Evolutionary conservation across 1,139 yeast genomes (phyloP), one percentile per base, ranked within the genome.

Genomic region (Geotrichum macrosporum): DNA sequence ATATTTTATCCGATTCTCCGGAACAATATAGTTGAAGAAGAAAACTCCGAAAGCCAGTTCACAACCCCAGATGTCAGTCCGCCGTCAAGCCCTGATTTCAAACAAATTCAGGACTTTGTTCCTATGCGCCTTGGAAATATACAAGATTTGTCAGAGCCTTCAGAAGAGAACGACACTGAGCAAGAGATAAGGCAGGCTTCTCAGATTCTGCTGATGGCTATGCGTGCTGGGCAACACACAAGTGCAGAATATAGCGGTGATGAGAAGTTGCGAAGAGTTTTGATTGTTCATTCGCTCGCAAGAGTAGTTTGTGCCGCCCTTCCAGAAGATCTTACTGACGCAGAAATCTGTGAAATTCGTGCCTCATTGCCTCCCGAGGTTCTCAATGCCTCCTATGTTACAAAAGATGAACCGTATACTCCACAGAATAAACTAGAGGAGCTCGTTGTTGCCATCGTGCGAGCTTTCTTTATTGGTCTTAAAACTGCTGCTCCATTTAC

Each of bases 401-500:
- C 8, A 8, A 31, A 20, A 16, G 16, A 19, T 12, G 45, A 34
- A 18, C 45, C 48, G 2, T 40, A 40, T 24, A 21, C 27, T 18
- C 48, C 48, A 3, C 48, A 40, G 18, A 45, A 45, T 24, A 37
- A 30, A 15, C 38, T 45, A 2, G 48, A 45, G 40, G 27, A 35
- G 16, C 12, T 45, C 5, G 48, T 45, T n/a, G 45, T 45, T 3
- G 24, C 48, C 1, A 5, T 41, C 4, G 45, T 45, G 18, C 33
- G 48, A 31, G 48, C 45, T 5, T 45, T 45, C 30, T 45, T 45
- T 20, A 22, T 45, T 18, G 48, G 48, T 15, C 32, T 45, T 27
- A 40, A 45, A 26, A 45, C 48, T 3, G 48, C 48, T 15, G 48
- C 48, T n/a, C 48, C 48, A 10, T 45, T 27, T 18, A 35, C 41